Conservation (phyloP, 2,329 filamentous ascomycete species). For the Epichloe gansuensis region DNA sequence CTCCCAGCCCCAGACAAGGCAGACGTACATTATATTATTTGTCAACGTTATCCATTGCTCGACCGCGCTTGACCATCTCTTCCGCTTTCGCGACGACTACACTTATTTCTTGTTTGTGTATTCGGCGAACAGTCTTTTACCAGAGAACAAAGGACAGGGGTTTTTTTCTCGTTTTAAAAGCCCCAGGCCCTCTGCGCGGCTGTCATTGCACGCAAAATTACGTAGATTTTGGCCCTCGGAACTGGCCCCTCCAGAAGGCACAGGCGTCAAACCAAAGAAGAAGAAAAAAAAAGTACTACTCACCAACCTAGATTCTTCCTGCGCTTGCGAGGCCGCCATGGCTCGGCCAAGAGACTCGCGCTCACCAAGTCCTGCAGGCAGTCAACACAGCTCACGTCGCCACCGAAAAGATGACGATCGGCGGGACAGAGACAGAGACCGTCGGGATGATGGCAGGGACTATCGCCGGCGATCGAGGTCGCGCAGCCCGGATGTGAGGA, state of each 20-base stretch:
- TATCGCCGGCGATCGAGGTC: constrained; percentile 46
- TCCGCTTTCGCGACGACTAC: not conserved
- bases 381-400: constrained; percentile 61
- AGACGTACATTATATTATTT: not conserved
- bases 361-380: constrained; percentile 92
- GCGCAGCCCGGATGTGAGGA: constrained; percentile 50
- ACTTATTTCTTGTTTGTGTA: no score
- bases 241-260: not conserved
- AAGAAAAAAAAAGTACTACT: constrained; percentile 23
- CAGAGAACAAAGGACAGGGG: no score
- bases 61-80: not conserved
- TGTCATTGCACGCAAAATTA: not conserved
- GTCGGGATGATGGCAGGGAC: constrained; percentile 36
- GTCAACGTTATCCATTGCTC: not conserved
- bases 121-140: no score
- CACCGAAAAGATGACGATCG: constrained; percentile 49
- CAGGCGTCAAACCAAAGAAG: not conserved
- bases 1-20: not conserved
- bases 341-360: constrained; percentile 55
- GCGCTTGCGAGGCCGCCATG: constrained; percentile 35
- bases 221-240: not conserved
- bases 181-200: not conserved
- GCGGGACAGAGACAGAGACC: constrained; percentile 38
- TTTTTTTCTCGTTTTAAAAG: not conserved
- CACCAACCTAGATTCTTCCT: constrained; percentile 27